phyloP scores from a whole-genome alignment of 345 rosid species.

The Salix exigua region DNA sequence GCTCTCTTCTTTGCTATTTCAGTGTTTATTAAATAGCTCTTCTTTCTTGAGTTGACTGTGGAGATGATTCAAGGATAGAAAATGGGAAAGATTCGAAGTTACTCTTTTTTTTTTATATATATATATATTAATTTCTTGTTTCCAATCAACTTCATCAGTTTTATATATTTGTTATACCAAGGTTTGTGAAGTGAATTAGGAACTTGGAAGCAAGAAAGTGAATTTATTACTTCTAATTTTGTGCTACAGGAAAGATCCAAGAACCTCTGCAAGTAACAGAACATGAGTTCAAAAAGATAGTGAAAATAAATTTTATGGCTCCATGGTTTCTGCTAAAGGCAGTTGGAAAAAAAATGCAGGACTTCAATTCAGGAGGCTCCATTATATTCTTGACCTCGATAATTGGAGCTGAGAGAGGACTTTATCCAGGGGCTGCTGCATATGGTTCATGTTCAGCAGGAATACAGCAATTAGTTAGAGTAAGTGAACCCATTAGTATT shows the following conservation, averaged over 20 bases:
- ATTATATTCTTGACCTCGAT: slow-evolving; percentile 59
- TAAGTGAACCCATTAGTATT: slow-evolving; percentile 23
- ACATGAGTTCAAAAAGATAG: slow-evolving; percentile 55
- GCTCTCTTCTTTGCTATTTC: neutral
- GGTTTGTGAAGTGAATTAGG: neutral
- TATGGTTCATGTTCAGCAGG: slow-evolving; percentile 70
- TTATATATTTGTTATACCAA: neutral
- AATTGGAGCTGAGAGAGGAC: slow-evolving; percentile 71
- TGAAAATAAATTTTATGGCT: slow-evolving; percentile 62
- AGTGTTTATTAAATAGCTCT: neutral
- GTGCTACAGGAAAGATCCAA: slow-evolving; percentile 61
- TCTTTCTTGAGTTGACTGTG: neutral
- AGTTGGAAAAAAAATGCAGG: slow-evolving; percentile 67
- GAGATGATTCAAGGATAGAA: neutral
- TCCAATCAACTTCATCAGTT: neutral
- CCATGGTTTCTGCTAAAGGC: slow-evolving; percentile 77
- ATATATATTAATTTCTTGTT: neutral
- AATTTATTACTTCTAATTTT: slow-evolving; percentile 9
- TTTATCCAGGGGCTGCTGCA: slow-evolving; percentile 83
- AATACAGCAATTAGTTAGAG: slow-evolving; percentile 76
- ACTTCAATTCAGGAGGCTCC: slow-evolving; percentile 62
- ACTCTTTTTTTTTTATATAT: neutral
- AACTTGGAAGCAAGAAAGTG: neutral
- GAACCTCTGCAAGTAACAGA: slow-evolving; percentile 54
- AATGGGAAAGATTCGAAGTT: neutral